A percentile compares a stretch with the other conserved stretches of the same genome.
Conservation (phyloP, 2,329 filamentous ascomycete genomes). For the Monosporascus sp. region DNA sequence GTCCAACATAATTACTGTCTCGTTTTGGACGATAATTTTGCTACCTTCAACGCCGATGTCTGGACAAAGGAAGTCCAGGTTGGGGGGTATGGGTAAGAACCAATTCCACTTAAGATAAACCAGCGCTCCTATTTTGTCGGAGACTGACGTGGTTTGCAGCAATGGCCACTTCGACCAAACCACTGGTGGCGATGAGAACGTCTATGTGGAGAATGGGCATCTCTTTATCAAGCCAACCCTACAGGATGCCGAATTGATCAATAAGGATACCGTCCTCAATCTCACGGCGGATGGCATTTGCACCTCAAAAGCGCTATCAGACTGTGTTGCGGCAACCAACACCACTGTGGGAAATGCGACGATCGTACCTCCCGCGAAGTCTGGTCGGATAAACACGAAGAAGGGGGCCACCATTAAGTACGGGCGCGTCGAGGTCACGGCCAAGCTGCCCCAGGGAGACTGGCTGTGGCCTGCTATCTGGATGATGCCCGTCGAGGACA, state of each 20-base stretch:
- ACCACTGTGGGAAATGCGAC: slow-evolving; percentile 64
- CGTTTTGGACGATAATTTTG: slow-evolving; percentile 63
- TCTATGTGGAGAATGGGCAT: slow-evolving; percentile 64
- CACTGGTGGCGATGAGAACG: slow-evolving; percentile 67
- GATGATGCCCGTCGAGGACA: slow-evolving; percentile 72
- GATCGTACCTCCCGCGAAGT: slow-evolving; percentile 72
- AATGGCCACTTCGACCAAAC: slow-evolving; percentile 81
- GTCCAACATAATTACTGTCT: slow-evolving; percentile 70
- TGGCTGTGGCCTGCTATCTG: slow-evolving; percentile 93
- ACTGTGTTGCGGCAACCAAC: slow-evolving; percentile 71
- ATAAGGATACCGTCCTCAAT: slow-evolving; percentile 63
- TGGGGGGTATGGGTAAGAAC: slow-evolving; percentile 67
- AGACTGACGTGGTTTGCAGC: slow-evolving; percentile 33
- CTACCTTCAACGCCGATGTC: slow-evolving; percentile 49
- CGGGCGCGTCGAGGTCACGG: slow-evolving; percentile 74
- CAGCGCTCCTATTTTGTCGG: too few species aligned
- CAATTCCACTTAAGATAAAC: not conserved
- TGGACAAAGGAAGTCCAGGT: slow-evolving; percentile 75
- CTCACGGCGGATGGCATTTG: slow-evolving; percentile 63
- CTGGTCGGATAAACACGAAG: slow-evolving; percentile 73
- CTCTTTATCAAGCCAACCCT: slow-evolving; percentile 75
- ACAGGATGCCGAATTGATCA: slow-evolving; percentile 62
- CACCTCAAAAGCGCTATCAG: slow-evolving; percentile 52
- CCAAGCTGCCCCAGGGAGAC: slow-evolving; percentile 70
- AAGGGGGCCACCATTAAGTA: slow-evolving; percentile 69